phyloP scores from a whole-genome alignment of 2,329 filamentous ascomycete genomes.

The Ceratocystis papillata region DNA sequence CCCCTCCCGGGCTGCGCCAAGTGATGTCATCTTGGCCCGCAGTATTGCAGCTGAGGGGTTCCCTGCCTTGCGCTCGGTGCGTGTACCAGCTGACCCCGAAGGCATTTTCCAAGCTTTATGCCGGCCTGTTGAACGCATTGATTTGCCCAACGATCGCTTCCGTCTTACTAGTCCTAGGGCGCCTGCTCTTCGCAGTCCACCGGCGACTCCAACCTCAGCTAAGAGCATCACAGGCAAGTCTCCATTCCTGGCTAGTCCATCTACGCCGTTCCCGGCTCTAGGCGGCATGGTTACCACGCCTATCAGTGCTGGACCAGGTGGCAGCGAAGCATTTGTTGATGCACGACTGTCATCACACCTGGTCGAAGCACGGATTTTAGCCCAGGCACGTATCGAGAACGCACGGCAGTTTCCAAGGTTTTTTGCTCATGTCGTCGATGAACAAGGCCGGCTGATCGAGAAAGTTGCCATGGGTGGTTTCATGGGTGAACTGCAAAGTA shows the following conservation, averaged over 20 bases:
- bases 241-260: constrained; percentile 25
- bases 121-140: constrained; percentile 46
- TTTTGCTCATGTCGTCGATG: constrained; percentile 47
- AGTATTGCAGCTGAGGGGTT: constrained; percentile 54
- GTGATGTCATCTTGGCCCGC: constrained; percentile 50
- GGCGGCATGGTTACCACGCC: constrained; percentile 25
- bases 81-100: constrained; percentile 58
- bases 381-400: constrained; percentile 53
- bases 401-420: constrained; percentile 46
- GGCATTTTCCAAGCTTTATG: constrained; percentile 60
- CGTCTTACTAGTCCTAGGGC: constrained; percentile 26
- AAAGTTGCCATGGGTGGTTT: constrained; percentile 49
- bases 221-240: constrained; percentile 20
- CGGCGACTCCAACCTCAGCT: constrained; percentile 14
- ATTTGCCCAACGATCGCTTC: constrained; percentile 42
- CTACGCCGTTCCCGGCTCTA: constrained; percentile 16
- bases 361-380: constrained; percentile 46
- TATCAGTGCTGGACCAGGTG: constrained; percentile 26
- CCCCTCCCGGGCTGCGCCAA: constrained; percentile 36
- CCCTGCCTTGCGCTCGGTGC: constrained; percentile 48
- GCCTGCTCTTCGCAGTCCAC: constrained; percentile 26
- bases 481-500: constrained; percentile 48
- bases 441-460: constrained; percentile 42
- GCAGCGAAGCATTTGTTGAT: constrained; percentile 28
- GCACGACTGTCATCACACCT: constrained; percentile 34